These are phyloP conservation scores for Metarhizium humberi DNA, from an alignment of 2,329 filamentous ascomycete species.

Conservation along the genomic window DNA sequence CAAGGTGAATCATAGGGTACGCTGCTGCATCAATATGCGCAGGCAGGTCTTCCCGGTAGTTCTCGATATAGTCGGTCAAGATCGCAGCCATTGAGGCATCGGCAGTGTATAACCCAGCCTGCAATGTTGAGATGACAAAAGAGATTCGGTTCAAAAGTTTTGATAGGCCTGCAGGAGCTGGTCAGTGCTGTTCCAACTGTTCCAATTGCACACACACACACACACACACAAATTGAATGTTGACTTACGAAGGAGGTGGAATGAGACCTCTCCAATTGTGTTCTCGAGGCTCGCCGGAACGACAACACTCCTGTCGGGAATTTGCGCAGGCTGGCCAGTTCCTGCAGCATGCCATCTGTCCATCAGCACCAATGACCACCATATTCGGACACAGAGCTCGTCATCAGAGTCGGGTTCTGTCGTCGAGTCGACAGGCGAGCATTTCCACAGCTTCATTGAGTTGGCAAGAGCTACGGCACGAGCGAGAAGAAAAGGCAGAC, in stretches of 20 bases:
- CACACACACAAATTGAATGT: not conserved
- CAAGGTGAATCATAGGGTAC: slow-evolving; percentile 52
- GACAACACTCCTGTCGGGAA: slow-evolving; percentile 53
- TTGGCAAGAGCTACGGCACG: slow-evolving; percentile 58
- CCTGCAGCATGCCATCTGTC: slow-evolving; percentile 68
- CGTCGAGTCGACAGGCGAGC: slow-evolving; percentile 32
- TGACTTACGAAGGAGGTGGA: slow-evolving; percentile 53
- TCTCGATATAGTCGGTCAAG: slow-evolving; percentile 37
- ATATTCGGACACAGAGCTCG: slow-evolving; percentile 53
- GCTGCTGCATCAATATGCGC: slow-evolving; percentile 40
- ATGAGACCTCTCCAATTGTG: slow-evolving; percentile 54
- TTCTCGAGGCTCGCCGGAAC: slow-evolving; percentile 48
- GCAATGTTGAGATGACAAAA: slow-evolving; percentile 26
- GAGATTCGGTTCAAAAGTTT: slow-evolving; percentile 40
- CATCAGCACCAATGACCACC: slow-evolving; percentile 64
- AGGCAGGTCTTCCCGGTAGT: slow-evolving; percentile 57
- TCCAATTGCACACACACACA: too few species aligned
- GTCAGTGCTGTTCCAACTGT: not conserved
- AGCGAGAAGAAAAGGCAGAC: slow-evolving; percentile 43
- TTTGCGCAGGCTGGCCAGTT: slow-evolving; percentile 50
- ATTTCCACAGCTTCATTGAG: slow-evolving; percentile 48
- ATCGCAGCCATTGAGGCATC: slow-evolving; percentile 24
- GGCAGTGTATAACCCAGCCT: slow-evolving; percentile 23
- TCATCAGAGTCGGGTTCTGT: slow-evolving; percentile 51
- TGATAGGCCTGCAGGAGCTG: slow-evolving; percentile 35